These are phyloP conservation scores for Citrullus mucosospermus DNA, from an alignment of 306 rosid genomes.

Conservation along the genomic window DNA sequence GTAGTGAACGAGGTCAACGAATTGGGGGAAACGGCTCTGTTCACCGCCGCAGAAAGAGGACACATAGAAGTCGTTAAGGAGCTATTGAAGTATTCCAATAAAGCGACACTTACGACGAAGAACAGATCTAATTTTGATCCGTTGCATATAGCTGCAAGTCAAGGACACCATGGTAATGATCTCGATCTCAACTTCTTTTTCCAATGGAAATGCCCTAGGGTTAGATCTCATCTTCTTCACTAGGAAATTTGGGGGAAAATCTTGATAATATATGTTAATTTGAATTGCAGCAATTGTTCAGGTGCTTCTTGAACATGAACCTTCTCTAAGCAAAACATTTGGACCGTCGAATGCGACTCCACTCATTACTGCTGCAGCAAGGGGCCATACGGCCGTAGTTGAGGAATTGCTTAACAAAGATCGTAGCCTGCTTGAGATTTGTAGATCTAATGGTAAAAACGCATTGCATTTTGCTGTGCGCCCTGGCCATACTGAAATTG, in stretches of 20 bases:
- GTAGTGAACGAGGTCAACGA: conserved; percentile 86
- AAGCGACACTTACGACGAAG: conserved; percentile 48
- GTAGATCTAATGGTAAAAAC: conserved; percentile 77
- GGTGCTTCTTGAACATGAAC: conserved; percentile 66
- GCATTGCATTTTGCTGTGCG: conserved; percentile 95
- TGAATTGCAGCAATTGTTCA: conserved; percentile 62
- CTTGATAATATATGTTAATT: neutral
- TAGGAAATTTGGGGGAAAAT: neutral
- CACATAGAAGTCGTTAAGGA: conserved; percentile 82
- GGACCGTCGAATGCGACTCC: conserved; percentile 87
- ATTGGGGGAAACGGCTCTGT: conserved; percentile 73
- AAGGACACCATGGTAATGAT: conserved; percentile 68
- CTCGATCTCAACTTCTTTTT: neutral
- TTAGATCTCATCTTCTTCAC: neutral
- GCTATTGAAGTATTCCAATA: conserved; percentile 52
- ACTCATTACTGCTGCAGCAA: conserved; percentile 80
- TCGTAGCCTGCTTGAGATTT: conserved; percentile 56
- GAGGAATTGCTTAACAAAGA: conserved; percentile 75
- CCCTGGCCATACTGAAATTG: conserved; percentile 77
- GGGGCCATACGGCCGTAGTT: conserved; percentile 75
- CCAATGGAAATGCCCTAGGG: neutral
- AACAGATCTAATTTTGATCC: conserved; percentile 65
- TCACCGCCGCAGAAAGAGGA: conserved; percentile 80
- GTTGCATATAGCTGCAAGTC: conserved; percentile 83
- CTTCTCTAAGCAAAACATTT: conserved; percentile 62